phyloP scores from a whole-genome alignment of 2,329 filamentous ascomycete genomes.

The Trichoderma atrobrunneum region DNA sequence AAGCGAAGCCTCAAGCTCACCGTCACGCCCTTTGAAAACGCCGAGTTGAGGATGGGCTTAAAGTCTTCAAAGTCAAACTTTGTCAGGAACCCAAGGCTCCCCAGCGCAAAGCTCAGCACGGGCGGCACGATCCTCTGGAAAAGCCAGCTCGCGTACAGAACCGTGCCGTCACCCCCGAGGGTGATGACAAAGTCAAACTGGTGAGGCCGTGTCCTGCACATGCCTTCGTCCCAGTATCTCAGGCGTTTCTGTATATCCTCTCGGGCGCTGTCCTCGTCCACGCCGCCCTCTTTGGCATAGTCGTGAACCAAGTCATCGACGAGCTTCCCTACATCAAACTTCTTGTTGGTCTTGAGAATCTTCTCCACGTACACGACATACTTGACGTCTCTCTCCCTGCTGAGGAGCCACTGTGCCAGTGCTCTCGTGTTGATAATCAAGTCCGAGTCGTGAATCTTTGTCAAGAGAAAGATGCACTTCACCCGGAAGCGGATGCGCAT shows the following conservation, averaged over 20 bases:
- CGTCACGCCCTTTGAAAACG: constrained; percentile 80
- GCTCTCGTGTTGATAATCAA: constrained; percentile 75
- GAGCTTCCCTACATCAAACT: constrained; percentile 71
- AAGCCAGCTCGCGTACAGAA: constrained; percentile 92
- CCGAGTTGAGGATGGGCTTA: constrained; percentile 62
- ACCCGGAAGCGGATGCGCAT: constrained; percentile 81
- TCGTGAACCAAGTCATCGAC: constrained; percentile 56
- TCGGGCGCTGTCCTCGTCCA: constrained; percentile 34
- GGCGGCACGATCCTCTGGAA: constrained; percentile 95
- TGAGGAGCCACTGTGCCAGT: constrained; percentile 76
- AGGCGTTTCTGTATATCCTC: constrained; percentile 52
- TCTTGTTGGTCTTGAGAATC: constrained; percentile 65
- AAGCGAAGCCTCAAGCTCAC: constrained; percentile 86
- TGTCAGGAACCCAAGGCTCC: constrained; percentile 90
- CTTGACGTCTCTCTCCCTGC: constrained; percentile 59
- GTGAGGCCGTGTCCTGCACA: constrained; percentile 76
- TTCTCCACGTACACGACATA: constrained; percentile 86
- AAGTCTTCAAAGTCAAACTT: constrained; percentile 90
- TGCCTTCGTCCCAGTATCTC: constrained; percentile 77
- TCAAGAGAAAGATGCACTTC: constrained; percentile 79
- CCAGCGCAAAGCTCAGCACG: constrained; percentile 85
- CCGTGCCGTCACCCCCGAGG: constrained; percentile 92
- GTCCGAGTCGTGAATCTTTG: constrained; percentile 84
- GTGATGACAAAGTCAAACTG: constrained; percentile 93
- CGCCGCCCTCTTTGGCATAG: constrained; percentile 38